Conservation (phyloP, 2,329 filamentous ascomycete species). For the Chlorencoelia australis region DNA sequence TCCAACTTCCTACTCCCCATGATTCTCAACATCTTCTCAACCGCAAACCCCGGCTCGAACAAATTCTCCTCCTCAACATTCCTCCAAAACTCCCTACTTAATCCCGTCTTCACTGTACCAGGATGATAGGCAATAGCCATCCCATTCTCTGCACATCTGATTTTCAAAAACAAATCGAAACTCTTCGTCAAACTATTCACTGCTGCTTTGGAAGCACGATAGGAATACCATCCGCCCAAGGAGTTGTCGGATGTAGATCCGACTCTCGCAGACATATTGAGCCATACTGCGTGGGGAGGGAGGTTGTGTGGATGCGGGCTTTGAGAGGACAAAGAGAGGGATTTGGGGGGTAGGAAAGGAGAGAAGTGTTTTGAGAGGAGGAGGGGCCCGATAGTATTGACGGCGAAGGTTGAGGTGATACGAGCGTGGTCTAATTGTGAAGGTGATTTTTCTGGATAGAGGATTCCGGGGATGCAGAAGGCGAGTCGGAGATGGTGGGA, state of each 20-base stretch:
- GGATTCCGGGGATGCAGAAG: slow-evolving; percentile 60
- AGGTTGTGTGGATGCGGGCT: slow-evolving; percentile 28
- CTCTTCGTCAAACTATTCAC: slow-evolving; percentile 63
- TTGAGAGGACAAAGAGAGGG: slow-evolving; percentile 28
- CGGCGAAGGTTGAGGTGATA: slow-evolving; percentile 58
- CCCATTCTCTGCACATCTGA: slow-evolving; percentile 48
- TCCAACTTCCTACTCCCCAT: slow-evolving; percentile 36
- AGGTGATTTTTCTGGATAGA: slow-evolving; percentile 64
- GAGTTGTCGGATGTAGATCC: slow-evolving; percentile 64
- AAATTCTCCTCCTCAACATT: slow-evolving; percentile 51
- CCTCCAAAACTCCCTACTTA: slow-evolving; percentile 64
- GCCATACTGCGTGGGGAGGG: slow-evolving; percentile 49
- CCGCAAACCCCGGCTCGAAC: slow-evolving; percentile 57
- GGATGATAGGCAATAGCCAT: slow-evolving; percentile 66
- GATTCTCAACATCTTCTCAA: slow-evolving; percentile 52
- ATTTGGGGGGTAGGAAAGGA: slow-evolving; percentile 54
- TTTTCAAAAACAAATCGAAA: slow-evolving; percentile 56
- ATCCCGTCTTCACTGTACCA: slow-evolving; percentile 66
- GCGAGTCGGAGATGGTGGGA: slow-evolving; percentile 56
- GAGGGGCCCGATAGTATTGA: slow-evolving; percentile 66
- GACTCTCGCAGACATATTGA: slow-evolving; percentile 70
- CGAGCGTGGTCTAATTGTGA: slow-evolving; percentile 49
- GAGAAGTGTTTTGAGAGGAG: slow-evolving; percentile 69
- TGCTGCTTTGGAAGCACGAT: slow-evolving; percentile 65
- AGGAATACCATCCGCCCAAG: slow-evolving; percentile 73